A percentile compares a stretch with the other conserved stretches of the same genome.
These are phyloP conservation scores for Cystobasidium pallidum DNA, from an alignment of 1,284 basidiomycete genomes.

Conservation along the genomic window DNA sequence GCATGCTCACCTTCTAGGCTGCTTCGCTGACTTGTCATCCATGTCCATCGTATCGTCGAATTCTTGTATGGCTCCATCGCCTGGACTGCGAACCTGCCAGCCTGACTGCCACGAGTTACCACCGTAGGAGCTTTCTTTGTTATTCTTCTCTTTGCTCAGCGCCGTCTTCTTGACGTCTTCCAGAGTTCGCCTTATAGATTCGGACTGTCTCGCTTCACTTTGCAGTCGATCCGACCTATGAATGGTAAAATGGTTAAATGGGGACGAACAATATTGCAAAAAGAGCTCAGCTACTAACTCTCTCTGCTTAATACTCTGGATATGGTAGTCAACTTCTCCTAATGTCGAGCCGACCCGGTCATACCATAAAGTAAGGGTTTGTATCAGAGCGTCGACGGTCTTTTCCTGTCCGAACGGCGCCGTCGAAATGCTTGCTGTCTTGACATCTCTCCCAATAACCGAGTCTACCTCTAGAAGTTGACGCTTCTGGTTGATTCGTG, in stretches of 20 bases:
- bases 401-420: slow-evolving; percentile 5
- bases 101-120: slow-evolving; percentile 15
- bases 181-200: neutral
- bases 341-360: slow-evolving; percentile 25
- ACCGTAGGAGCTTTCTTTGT: neutral
- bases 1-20: slow-evolving; percentile 5
- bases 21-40: slow-evolving; percentile 1
- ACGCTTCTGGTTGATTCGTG: slow-evolving; percentile 87
- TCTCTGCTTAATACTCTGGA: slow-evolving; percentile 22
- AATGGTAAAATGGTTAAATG: neutral
- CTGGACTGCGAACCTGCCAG: slow-evolving; percentile 26
- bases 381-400: slow-evolving; percentile 17
- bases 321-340: slow-evolving; percentile 24
- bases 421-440: neutral
- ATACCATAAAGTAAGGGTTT: slow-evolving; percentile 25
- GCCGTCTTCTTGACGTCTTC: slow-evolving; percentile 19
- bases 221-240: slow-evolving; percentile 6
- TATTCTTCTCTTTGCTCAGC: slow-evolving; percentile 12
- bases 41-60: slow-evolving; percentile 17
- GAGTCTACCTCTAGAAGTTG: slow-evolving; percentile 85
- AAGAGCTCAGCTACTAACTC: slow-evolving; percentile 23
- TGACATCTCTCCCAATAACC: slow-evolving; percentile 82
- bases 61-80: neutral
- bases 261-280: neutral
- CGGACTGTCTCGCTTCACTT: neutral